These are phyloP conservation scores for Ceratocystis papillata DNA, from an alignment of 2,329 filamentous ascomycete species.

Conservation along the genomic window DNA sequence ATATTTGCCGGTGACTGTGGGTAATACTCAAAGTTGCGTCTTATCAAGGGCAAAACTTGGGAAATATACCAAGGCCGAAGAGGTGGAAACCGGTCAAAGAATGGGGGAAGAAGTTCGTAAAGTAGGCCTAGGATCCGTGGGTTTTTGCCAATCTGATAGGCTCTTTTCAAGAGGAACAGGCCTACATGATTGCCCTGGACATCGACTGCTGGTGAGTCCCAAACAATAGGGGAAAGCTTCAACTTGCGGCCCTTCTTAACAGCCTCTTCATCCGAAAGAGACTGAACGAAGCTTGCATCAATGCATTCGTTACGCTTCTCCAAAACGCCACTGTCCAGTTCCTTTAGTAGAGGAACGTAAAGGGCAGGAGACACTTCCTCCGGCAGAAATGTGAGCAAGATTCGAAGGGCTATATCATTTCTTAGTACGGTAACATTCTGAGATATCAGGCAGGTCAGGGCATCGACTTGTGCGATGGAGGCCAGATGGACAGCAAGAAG, in stretches of 20 bases:
- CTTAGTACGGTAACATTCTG: constrained; percentile 48
- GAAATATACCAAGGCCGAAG: constrained; percentile 60
- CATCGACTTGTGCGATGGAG: constrained; percentile 52
- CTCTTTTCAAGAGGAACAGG: constrained; percentile 56
- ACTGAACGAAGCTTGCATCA: constrained; percentile 46
- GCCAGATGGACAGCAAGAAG: constrained; percentile 63
- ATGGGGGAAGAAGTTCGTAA: constrained; percentile 56
- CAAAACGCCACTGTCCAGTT: constrained; percentile 43
- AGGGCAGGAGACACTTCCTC: constrained; percentile 53
- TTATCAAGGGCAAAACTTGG: constrained; percentile 55
- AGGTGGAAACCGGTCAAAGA: constrained; percentile 49
- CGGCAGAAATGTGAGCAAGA: constrained; percentile 67
- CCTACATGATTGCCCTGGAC: constrained; percentile 45
- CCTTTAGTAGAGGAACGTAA: constrained; percentile 52
- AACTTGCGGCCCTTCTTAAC: constrained; percentile 54
- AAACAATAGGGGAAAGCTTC: constrained; percentile 47
- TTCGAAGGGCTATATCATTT: constrained; percentile 55
- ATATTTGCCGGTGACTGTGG: constrained; percentile 39
- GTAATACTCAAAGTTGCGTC: constrained; percentile 61
- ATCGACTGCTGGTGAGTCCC: constrained; percentile 39
- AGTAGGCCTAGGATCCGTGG: constrained; percentile 61
- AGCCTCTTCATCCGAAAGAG: constrained; percentile 52
- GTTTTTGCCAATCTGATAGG: constrained; percentile 58
- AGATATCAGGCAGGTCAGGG: constrained; percentile 49
- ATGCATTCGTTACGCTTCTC: constrained; percentile 35